Conservation (phyloP, 768 basidiomycete species). For the Pleurotus djamor region DNA sequence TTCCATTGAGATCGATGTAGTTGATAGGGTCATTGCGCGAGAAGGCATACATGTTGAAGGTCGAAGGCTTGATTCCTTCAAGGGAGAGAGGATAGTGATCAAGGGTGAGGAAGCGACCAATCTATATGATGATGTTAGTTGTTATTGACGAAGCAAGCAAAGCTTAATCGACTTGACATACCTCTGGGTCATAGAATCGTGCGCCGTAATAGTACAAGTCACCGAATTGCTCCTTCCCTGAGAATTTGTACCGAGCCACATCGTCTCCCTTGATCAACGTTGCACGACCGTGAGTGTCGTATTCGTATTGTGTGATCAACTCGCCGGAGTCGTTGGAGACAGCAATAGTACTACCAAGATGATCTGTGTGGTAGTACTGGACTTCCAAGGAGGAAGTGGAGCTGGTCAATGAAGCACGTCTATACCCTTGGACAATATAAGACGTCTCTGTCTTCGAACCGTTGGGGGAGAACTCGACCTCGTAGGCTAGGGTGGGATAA, state of each 20-base stretch:
- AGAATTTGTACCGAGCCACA: constrained; percentile 8
- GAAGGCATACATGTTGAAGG: constrained; percentile 14
- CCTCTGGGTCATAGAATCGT: constrained; percentile 11
- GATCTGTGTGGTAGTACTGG: constrained; percentile 3
- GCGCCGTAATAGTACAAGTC: constrained; percentile 11
- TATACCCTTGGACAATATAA: constrained; percentile 9
- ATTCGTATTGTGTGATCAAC: constrained; percentile 10
- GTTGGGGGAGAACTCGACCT: constrained; percentile 7
- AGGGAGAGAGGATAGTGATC: constrained; percentile 11
- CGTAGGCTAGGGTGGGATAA: constrained; percentile 10
- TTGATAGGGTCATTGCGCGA: constrained; percentile 12
- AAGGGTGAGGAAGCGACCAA: constrained; percentile 11
- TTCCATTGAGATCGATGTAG: constrained; percentile 12
- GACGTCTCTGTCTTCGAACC: constrained; percentile 9
- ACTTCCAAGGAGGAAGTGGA: neutral
- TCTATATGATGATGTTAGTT: neutral
- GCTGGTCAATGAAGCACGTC: constrained; percentile 7
- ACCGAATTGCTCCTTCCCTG: constrained; percentile 10
- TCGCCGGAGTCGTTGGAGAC: constrained; percentile 3
- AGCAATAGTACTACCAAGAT: constrained; percentile 1
- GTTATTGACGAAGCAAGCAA: no score
- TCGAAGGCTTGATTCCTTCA: constrained; percentile 10
- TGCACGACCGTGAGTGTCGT: constrained; percentile 6
- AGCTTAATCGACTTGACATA: neutral
- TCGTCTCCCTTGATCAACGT: neutral